Evolutionary conservation across 305 asterid genomes (phyloP).

Genomic region (Solanum chacoense): DNA sequence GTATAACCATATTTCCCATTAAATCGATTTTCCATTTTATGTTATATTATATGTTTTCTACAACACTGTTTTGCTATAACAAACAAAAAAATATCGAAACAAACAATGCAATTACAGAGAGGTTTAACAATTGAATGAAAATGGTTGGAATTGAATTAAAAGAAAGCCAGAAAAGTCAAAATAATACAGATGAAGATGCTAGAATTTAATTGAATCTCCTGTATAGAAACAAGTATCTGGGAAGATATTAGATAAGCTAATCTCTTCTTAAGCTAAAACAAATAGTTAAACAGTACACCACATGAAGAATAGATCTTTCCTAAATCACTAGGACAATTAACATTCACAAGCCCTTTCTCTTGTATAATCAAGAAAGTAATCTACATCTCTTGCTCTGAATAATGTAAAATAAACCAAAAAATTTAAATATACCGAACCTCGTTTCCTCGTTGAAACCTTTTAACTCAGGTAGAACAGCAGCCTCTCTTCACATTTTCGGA

Average conservation of each 20-base stretch:
- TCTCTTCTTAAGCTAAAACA: not conserved
- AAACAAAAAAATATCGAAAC: not conserved
- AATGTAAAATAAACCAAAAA: not conserved
- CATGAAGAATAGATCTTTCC: not conserved
- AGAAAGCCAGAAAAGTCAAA: not conserved
- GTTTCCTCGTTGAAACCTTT: not conserved
- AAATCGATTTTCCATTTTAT: not conserved
- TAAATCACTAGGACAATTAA: constrained; percentile 2
- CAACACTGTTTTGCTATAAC: not conserved
- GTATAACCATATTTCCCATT: not conserved
- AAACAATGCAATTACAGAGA: not conserved
- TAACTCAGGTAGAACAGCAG: constrained; percentile 20
- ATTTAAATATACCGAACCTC: not conserved
- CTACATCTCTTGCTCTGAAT: constrained; percentile 8
- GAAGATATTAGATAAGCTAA: not conserved
- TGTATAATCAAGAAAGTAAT: constrained; percentile 6
- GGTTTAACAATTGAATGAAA: not conserved
- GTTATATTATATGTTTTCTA: not conserved
- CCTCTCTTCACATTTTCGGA: constrained; percentile 16
- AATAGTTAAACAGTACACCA: not conserved
- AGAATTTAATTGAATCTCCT: not conserved
- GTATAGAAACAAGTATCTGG: not conserved
- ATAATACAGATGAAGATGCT: not conserved
- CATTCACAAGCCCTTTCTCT: constrained; percentile 11
- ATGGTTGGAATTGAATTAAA: not conserved